Evolutionary conservation across 2,329 filamentous ascomycete genomes (phyloP).

Genomic region (Neopestalotiopsis rosae): DNA sequence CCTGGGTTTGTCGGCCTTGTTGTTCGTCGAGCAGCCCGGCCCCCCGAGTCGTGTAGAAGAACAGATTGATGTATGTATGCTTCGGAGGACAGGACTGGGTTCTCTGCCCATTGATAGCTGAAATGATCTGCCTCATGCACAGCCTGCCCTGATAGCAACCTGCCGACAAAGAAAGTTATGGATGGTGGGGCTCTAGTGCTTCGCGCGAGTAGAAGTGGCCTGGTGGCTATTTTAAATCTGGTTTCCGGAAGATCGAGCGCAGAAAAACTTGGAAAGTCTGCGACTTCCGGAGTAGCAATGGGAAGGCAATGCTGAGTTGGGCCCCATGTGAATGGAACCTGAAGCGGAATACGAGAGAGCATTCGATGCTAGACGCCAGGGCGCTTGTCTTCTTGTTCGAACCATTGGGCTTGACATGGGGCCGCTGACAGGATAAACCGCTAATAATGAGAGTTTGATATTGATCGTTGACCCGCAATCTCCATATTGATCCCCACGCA

Average conservation of each 20-base stretch:
- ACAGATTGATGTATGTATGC: neutral
- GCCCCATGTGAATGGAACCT: slow-evolving; percentile 12
- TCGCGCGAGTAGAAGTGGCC: neutral
- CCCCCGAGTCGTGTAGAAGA: neutral
- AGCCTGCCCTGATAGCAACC: neutral
- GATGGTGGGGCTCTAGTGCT: neutral
- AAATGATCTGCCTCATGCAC: slow-evolving; percentile 7
- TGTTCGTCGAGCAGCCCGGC: neutral
- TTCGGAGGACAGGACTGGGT: neutral
- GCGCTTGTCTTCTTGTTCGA: neutral
- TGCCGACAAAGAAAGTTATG: neutral
- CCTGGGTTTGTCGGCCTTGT: neutral
- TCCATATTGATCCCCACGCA: slow-evolving; percentile 13
- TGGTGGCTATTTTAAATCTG: neutral
- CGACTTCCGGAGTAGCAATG: neutral
- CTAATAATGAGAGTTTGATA: slow-evolving; percentile 19
- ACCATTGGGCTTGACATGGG: slow-evolving; percentile 6
- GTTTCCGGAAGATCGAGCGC: neutral
- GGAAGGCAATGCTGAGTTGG: neutral
- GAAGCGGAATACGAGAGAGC: slow-evolving; percentile 7
- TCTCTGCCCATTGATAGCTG: neutral
- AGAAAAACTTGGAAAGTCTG: neutral
- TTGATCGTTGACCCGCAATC: slow-evolving; percentile 16
- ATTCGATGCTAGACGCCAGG: slow-evolving; percentile 4
- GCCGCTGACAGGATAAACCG: slow-evolving; percentile 6